Base-by-base conservation (phyloP, 2,329 filamentous ascomycete genomes). In the Sclerotiophoma versabilis region DNA sequence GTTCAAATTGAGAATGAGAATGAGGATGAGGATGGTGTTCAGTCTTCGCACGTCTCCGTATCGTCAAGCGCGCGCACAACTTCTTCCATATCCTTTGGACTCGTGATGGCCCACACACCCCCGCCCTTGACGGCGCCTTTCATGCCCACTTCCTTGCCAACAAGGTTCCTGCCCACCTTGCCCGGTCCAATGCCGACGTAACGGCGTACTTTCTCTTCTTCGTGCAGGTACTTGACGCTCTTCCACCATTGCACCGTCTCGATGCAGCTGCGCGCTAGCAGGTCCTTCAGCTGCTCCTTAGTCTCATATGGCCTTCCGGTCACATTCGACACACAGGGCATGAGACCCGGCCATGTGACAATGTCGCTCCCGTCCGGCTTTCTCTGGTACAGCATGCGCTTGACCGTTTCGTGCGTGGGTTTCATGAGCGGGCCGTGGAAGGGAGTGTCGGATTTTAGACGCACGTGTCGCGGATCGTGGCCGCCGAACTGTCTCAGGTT, bases 211-310 rank as follows among this genome's bases (percentile, higher is more conserved):
- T 88, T 88, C 68, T 88, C 84, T 66, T 95, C 87, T 71, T 95
- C 87, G 72, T 97, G 91, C 43, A 97, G 79, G 69, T 96, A 96
- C 62, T 86, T 87, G 66, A 98, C 93, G 66, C 91, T 95, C 64
- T 96, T 91, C 87, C 93, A 96, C 93, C 93, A 98, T 54, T 85
- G 83, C 34, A 98, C 92, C 25, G 93, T 97, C 77, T 96, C 92
- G n/a, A 95, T 86, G 58, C 90, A 93, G 69, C 92, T 89, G 42
- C 91, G 79, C 1, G 92, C 88, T 43, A 96, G 79, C 38, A 96
- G 77, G 59, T 96, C 87, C 71, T 91, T 91, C 26, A 97, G 79
- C 59, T 96, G 85, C 33, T 86, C 85, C 64, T 85, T 87, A 60
- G 84, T 90, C 59, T 80, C 73, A 63, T 96, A 96, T 0, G 92